Conservation (phyloP, 768 basidiomycete genomes). For the Hygrocybe punicea region DNA sequence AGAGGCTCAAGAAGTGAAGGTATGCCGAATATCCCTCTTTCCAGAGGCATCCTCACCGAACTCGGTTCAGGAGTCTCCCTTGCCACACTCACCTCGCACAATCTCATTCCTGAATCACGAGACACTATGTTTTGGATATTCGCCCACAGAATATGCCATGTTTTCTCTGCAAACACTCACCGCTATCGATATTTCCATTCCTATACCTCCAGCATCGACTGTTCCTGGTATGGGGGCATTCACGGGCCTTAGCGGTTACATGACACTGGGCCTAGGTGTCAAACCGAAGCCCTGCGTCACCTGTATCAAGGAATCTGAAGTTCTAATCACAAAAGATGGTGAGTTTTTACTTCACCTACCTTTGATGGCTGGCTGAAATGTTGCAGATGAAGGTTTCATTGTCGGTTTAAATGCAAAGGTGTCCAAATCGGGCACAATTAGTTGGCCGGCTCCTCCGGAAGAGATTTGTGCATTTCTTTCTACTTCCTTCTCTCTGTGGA, state of each 20-base stretch:
- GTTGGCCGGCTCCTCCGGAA: slow-evolving; percentile 80
- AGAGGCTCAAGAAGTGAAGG: slow-evolving; percentile 68
- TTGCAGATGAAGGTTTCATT: slow-evolving; percentile 63
- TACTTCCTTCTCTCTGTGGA: neutral
- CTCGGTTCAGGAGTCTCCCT: slow-evolving; percentile 62
- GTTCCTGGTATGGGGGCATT: slow-evolving; percentile 65
- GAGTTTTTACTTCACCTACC: slow-evolving; percentile 25
- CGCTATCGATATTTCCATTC: slow-evolving; percentile 51
- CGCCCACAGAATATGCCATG: slow-evolving; percentile 72
- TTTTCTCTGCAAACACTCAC: slow-evolving; percentile 62
- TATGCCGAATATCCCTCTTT: slow-evolving; percentile 30
- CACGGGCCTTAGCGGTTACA: slow-evolving; percentile 78
- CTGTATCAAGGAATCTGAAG: slow-evolving; percentile 56
- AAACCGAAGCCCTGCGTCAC: slow-evolving; percentile 67
- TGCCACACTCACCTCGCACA: slow-evolving; percentile 88
- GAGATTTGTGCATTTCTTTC: slow-evolving; percentile 54
- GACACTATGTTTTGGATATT: slow-evolving; percentile 71
- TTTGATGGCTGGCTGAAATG: slow-evolving; percentile 1
- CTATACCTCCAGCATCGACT: slow-evolving; percentile 44
- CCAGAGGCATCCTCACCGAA: slow-evolving; percentile 2
- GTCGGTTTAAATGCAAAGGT: slow-evolving; percentile 58
- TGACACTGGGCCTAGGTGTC: slow-evolving; percentile 75
- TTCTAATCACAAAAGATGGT: slow-evolving; percentile 79
- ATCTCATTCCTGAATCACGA: slow-evolving; percentile 69
- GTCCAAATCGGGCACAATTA: slow-evolving; percentile 48